These are phyloP conservation scores for Knoxdaviesia capensis DNA, from an alignment of 2,329 filamentous ascomycete genomes.

Conservation along the genomic window DNA sequence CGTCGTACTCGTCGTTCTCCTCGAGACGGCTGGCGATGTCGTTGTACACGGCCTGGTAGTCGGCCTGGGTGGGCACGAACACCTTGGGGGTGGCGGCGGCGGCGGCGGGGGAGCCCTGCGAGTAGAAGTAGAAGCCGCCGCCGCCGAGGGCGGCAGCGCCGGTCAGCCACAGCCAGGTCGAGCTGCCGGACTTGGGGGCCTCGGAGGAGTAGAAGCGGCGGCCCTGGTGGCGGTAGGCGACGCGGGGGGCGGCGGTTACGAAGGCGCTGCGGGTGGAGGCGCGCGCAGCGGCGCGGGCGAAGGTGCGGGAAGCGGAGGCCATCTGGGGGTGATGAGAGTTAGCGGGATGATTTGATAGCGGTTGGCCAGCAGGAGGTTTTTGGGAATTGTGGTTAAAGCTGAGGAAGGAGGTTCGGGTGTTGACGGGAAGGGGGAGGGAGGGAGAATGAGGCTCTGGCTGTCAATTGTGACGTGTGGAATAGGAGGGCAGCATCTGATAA, in stretches of 20 bases:
- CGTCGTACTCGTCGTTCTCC: constrained; percentile 88
- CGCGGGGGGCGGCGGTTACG: constrained; percentile 32
- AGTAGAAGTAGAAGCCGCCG: constrained; percentile 47
- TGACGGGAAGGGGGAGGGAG: no score
- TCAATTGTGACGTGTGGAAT: no score
- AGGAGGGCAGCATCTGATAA: no score
- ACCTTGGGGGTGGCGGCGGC: constrained; percentile 29
- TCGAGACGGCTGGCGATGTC: constrained; percentile 61
- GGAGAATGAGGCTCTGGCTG: no score
- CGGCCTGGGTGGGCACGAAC: constrained; percentile 58
- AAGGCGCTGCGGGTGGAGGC: constrained; percentile 38
- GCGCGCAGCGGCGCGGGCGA: constrained; percentile 38
- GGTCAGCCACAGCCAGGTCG: constrained; percentile 32
- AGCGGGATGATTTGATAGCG: no score
- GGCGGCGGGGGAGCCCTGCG: constrained; percentile 27
- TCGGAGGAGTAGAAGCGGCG: constrained; percentile 66
- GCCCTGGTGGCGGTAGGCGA: constrained; percentile 52
- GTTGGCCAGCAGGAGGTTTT: not conserved
- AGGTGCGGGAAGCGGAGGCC: constrained; percentile 27
- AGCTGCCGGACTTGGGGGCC: constrained; percentile 29
- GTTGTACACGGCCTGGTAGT: constrained; percentile 94
- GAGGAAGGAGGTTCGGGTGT: no score
- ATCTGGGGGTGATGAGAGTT: no score
- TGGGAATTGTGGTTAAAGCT: no score
- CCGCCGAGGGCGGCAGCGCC: constrained; percentile 40